Conservation (phyloP, 2,329 filamentous ascomycete genomes). For the Phyllachora maydis region DNA sequence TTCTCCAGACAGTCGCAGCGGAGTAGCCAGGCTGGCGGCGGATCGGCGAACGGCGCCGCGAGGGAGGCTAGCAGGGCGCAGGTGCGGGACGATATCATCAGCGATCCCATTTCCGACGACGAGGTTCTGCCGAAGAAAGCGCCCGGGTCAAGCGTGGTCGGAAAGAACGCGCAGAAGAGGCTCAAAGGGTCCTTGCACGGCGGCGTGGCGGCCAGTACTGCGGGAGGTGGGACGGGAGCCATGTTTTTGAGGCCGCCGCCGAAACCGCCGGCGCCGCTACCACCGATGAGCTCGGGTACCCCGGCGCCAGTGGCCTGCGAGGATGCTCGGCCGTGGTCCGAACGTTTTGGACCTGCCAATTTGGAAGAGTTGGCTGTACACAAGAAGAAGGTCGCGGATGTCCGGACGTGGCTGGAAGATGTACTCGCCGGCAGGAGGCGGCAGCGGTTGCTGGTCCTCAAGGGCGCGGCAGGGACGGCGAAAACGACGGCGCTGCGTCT, state of each 20-base stretch:
- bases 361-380: constrained; percentile 81
- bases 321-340: constrained; percentile 65
- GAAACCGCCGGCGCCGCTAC: background rate
- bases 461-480: constrained; percentile 75
- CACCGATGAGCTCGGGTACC: background rate
- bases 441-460: constrained; percentile 64
- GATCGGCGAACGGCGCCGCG: constrained; percentile 10
- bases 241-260: constrained; percentile 4
- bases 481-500: constrained; percentile 78
- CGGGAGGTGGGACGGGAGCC: no score
- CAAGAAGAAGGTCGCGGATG: constrained; percentile 81
- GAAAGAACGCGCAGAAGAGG: constrained; percentile 32
- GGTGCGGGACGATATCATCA: constrained; percentile 25
- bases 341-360: constrained; percentile 55
- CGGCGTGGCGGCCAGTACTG: constrained; percentile 7
- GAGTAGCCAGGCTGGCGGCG: constrained; percentile 6
- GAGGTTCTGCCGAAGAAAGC: constrained; percentile 29
- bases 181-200: constrained; percentile 9
- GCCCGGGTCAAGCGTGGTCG: constrained; percentile 30
- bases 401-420: constrained; percentile 61
- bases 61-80: constrained; percentile 6
- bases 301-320: constrained; percentile 13
- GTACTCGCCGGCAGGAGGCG: constrained; percentile 43
- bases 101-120: constrained; percentile 38
- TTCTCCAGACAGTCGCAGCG: constrained; percentile 41